Base-by-base conservation (phyloP, 345 rosid genomes). In the Pugionium dolabratum region DNA sequence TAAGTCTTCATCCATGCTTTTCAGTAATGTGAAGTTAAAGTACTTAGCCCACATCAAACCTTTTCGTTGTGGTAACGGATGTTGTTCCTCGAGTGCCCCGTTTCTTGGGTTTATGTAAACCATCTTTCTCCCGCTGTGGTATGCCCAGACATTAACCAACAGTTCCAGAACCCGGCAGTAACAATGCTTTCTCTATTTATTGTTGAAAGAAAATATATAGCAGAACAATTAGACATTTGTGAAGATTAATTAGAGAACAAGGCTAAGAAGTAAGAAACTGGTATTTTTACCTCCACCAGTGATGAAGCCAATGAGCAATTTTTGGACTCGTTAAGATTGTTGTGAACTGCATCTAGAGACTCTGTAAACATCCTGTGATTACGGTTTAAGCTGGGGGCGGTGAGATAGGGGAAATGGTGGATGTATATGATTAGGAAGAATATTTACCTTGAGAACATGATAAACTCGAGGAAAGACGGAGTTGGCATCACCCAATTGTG, bases 401-500 rank as follows among this genome's bases (percentile, higher is more conserved):
- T 62, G 70, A 69, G 52, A 39, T 60, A 32, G 41, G 35, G 51
- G 44, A 43, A 35, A 57, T 6, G 54, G 34, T 30, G 64, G 32
- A 56, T 66, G n/a, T 35, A 39, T 27, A 35, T 33, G 39, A 6
- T 6, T 30, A 28, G 45, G 54, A 41, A 26, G n/a, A 30, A 29
- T 40, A 41, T 9, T 75, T 80, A 85, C 99, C 96, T 71, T 51
- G 99, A 81, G 76, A 94, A 94, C 96, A 86, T 90, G 46, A 86
- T 60, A 70, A 86, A 94, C 79, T 94, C 97, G 52, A 94, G 79
- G 76, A 90, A 90, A 58, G 96, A 90, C 63, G 96, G 83, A 45
- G 99, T 94, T 64, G 95, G 99, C 97, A 94, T 90, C 76, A 86
- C 95, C 99, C 99, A 94, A 65, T 95, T 79, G 74, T 94, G 95